A percentile compares a stretch with the other conserved stretches of the same genome.
phyloP scores from a whole-genome alignment of 163 green algal species.

The Coccomyxa subellipsoidea region DNA sequence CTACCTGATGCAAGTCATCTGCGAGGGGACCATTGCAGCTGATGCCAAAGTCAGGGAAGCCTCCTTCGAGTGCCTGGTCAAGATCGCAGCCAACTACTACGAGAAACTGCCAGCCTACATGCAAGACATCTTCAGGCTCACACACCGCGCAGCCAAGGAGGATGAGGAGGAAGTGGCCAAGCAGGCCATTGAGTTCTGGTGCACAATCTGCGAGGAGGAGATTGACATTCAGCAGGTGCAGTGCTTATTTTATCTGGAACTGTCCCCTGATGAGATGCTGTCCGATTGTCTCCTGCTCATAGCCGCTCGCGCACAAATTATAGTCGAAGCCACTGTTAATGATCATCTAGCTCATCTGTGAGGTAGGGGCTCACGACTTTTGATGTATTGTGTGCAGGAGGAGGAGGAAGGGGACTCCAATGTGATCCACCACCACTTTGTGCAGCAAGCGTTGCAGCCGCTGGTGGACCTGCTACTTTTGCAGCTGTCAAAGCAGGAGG shows the following conservation, averaged over 20 bases:
- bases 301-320: too few species aligned
- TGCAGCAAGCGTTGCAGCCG: slow-evolving; percentile 70
- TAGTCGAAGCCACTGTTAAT: too few species aligned
- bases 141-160: slow-evolving; percentile 72
- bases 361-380: neutral
- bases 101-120: slow-evolving; percentile 91
- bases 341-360: too few species aligned
- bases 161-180: slow-evolving; percentile 90
- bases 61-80: slow-evolving; percentile 91
- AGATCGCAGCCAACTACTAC: slow-evolving; percentile 89
- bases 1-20: slow-evolving; percentile 95
- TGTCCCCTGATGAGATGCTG: too few species aligned
- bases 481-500: slow-evolving; percentile 96
- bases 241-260: too few species aligned
- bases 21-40: slow-evolving; percentile 71
- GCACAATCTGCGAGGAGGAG: slow-evolving; percentile 81
- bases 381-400: slow-evolving; percentile 13
- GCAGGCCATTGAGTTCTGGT: slow-evolving; percentile 99
- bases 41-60: slow-evolving; percentile 73
- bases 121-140: slow-evolving; percentile 82
- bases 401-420: slow-evolving; percentile 39
- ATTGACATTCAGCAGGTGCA: slow-evolving; percentile 56
- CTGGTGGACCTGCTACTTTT: slow-evolving; percentile 93
- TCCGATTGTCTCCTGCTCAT: too few species aligned
- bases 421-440: slow-evolving; percentile 79